Evolutionary conservation across 495 filamentous ascomycete genomes (phyloP).

Genomic region (Trypethelium eluteriae): DNA sequence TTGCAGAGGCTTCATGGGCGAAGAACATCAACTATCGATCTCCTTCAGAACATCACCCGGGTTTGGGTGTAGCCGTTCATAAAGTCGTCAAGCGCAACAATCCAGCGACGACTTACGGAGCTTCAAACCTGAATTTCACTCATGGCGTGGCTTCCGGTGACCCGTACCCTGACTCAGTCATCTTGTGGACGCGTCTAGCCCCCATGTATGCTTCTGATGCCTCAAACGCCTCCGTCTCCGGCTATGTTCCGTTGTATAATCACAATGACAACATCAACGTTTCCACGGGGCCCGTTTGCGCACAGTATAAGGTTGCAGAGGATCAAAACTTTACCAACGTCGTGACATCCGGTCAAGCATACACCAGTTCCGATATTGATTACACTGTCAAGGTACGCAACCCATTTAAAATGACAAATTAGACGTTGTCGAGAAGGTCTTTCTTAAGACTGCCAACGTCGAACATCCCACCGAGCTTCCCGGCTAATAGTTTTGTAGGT

Average conservation of each 20-base stretch:
- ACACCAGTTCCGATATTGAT: slow-evolving; percentile 60
- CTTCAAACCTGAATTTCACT: slow-evolving; percentile 52
- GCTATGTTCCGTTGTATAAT: slow-evolving; percentile 47
- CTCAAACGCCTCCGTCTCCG: slow-evolving; percentile 49
- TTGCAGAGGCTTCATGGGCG: slow-evolving; percentile 16
- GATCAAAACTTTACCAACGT: slow-evolving; percentile 37
- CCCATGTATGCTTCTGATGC: slow-evolving; percentile 48
- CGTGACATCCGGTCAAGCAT: slow-evolving; percentile 45
- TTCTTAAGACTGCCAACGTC: background rate
- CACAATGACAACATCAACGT: slow-evolving; percentile 49
- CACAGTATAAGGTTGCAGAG: slow-evolving; percentile 45
- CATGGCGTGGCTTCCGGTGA: slow-evolving; percentile 66
- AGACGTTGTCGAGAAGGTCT: background rate
- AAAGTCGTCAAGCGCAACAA: slow-evolving; percentile 43
- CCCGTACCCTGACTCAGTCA: slow-evolving; percentile 54
- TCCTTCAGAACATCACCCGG: slow-evolving; percentile 52
- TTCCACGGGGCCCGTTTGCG: slow-evolving; percentile 53
- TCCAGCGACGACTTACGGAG: slow-evolving; percentile 34
- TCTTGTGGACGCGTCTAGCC: slow-evolving; percentile 61
- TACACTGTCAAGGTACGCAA: slow-evolving; percentile 58
- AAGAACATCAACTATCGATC: slow-evolving; percentile 31
- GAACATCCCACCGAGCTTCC: background rate
- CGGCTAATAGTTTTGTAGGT: slow-evolving; percentile 38
- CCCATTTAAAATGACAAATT: no score
- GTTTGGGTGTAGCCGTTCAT: slow-evolving; percentile 47